Conservation (phyloP, 1,284 basidiomycete genomes). For the Papiliotrema laurentii region DNA sequence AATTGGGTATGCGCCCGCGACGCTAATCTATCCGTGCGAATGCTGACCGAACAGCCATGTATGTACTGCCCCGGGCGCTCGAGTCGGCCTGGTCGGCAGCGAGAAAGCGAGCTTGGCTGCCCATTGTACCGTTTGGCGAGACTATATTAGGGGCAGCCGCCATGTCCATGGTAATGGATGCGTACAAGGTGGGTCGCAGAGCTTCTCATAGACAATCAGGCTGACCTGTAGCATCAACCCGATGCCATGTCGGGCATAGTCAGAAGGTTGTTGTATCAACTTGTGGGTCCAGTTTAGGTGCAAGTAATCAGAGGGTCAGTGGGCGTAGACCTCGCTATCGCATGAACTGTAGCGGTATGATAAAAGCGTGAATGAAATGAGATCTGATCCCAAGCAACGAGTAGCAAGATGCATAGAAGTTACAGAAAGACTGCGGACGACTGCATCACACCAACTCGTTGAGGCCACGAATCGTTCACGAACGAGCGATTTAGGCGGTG, state of each 20-base stretch:
- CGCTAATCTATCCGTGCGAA: not conserved
- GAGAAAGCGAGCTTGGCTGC: slow-evolving; percentile 70
- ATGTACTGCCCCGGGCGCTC: slow-evolving; percentile 84
- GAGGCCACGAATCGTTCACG: too few relatives aligned
- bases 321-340: too few relatives aligned
- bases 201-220: slow-evolving; percentile 29
- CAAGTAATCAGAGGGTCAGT: too few relatives aligned
- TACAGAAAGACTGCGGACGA: not conserved
- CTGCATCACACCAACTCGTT: not conserved
- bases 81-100: slow-evolving; percentile 82
- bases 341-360: too few relatives aligned
- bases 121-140: slow-evolving; percentile 61
- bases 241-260: slow-evolving; percentile 83
- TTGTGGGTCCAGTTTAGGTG: slow-evolving; percentile 64
- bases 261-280: slow-evolving; percentile 81
- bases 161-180: slow-evolving; percentile 87
- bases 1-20: slow-evolving; percentile 28
- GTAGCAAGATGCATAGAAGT: slow-evolving; percentile 1
- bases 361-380: too few relatives aligned
- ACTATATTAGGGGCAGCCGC: slow-evolving; percentile 65
- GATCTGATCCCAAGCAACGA: too few relatives aligned
- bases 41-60: slow-evolving; percentile 63
- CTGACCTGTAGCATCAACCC: slow-evolving; percentile 73
- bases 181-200: slow-evolving; percentile 46
- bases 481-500: slow-evolving; percentile 26